These are phyloP conservation scores for Phytophthora melonis DNA, from an alignment of 352 stramenopile genomes.

Conservation along the genomic window DNA sequence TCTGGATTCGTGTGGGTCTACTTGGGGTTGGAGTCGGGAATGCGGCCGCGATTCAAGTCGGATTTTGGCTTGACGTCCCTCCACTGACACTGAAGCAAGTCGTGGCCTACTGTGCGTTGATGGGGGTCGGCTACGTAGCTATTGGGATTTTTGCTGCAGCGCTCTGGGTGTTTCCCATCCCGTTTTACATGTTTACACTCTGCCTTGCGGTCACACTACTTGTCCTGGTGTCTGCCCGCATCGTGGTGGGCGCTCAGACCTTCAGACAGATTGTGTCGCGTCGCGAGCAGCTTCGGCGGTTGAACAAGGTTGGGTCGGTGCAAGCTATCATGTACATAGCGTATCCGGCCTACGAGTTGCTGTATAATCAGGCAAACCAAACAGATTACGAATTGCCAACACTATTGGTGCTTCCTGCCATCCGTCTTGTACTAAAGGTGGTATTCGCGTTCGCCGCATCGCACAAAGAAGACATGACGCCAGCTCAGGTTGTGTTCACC, in stretches of 20 bases:
- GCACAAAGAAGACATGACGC: slow-evolving; percentile 24
- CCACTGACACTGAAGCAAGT: slow-evolving; percentile 13
- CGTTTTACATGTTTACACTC: slow-evolving; percentile 16
- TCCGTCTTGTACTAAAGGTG: slow-evolving; percentile 10
- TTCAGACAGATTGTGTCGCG: slow-evolving; percentile 9
- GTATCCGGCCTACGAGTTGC: slow-evolving; percentile 17
- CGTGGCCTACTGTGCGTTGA: not conserved
- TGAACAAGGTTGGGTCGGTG: not conserved
- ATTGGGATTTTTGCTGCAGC: not conserved
- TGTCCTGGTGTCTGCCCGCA: not conserved
- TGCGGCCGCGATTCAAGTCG: slow-evolving; percentile 6
- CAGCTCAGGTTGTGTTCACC: slow-evolving; percentile 14
- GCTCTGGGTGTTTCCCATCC: slow-evolving; percentile 22
- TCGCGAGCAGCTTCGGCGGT: slow-evolving; percentile 5
- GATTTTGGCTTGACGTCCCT: slow-evolving; percentile 10
- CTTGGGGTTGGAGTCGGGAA: slow-evolving; percentile 1
- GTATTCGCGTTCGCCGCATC: not conserved
- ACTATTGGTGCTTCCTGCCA: slow-evolving; percentile 3
- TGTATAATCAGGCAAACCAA: not conserved
- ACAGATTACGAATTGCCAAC: slow-evolving; percentile 19
- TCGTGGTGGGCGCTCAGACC: not conserved
- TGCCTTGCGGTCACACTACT: not conserved
- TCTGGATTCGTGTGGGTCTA: slow-evolving; percentile 15
- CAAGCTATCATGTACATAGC: slow-evolving; percentile 6
- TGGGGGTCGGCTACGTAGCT: not conserved